Evolutionary conservation across 331 rosid genomes (phyloP).

Genomic region (Malus hybrid): DNA sequence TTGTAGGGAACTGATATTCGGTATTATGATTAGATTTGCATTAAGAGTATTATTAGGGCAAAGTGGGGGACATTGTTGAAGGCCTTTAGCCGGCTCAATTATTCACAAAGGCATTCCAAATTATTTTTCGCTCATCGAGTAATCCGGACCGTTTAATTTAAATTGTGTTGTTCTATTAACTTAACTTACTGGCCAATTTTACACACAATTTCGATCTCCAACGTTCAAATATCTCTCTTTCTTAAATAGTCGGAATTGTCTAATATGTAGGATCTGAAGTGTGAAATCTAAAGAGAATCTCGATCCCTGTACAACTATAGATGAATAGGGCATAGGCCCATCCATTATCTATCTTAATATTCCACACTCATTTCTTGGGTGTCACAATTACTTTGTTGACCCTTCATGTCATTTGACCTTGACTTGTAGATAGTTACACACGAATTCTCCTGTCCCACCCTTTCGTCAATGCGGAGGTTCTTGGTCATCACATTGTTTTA

Average conservation of each 20-base stretch:
- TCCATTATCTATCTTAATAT: not conserved
- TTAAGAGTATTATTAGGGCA: not conserved
- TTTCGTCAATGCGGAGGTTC: too few species aligned
- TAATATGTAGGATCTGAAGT: rapidly evolving
- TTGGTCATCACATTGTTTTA: too few species aligned
- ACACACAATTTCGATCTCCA: too few species aligned
- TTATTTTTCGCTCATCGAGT: too few species aligned
- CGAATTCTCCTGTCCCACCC: not conserved
- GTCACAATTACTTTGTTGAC: not conserved
- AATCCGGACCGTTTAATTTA: too few species aligned
- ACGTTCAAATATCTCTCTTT: too few species aligned
- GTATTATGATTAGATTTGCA: not conserved
- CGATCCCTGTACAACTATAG: not conserved
- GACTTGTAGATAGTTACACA: not conserved
- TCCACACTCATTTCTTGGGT: not conserved
- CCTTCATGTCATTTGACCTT: not conserved
- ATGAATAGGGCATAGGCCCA: too few species aligned
- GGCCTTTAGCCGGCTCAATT: not conserved
- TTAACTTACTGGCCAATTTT: rapidly evolving
- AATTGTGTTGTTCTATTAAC: too few species aligned
- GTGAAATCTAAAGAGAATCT: too few species aligned
- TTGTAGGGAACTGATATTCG: not conserved
- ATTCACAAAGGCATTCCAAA: too few species aligned
- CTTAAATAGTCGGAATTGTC: too few species aligned
- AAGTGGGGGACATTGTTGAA: not conserved